Evolutionary conservation across 2,329 filamentous ascomycete species (phyloP).

Genomic region (Reticulascus tulasneorum): DNA sequence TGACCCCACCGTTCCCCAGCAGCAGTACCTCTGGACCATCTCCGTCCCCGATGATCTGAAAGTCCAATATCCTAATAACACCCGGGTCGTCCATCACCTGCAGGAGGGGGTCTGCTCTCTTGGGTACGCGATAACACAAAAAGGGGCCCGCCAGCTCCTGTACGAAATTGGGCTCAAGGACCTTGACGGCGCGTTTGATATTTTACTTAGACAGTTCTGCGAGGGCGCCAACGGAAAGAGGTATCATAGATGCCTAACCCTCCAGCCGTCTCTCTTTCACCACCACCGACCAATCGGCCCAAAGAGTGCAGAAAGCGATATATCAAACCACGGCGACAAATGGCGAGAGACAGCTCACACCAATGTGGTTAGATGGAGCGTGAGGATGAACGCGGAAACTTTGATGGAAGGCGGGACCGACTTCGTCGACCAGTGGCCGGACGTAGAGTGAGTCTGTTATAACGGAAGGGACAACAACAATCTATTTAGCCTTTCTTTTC

Average conservation of each 20-base stretch:
- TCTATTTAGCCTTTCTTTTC: too few relatives aligned
- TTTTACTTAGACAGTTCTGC: constrained; percentile 43
- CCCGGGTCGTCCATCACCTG: constrained; percentile 38
- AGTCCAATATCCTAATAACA: constrained; percentile 35
- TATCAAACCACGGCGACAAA: constrained; percentile 26
- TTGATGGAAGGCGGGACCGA: constrained; percentile 29
- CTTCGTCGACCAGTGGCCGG: constrained; percentile 24
- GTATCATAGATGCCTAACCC: constrained; percentile 34
- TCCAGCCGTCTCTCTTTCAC: constrained; percentile 41
- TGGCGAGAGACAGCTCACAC: constrained; percentile 25
- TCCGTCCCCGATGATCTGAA: constrained; percentile 30
- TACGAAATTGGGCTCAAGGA: constrained; percentile 38
- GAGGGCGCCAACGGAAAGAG: constrained; percentile 29
- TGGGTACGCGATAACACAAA: constrained; percentile 41
- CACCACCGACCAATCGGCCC: constrained; percentile 37
- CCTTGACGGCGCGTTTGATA: constrained; percentile 36
- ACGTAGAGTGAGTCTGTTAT: constrained; percentile 6
- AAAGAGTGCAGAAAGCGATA: constrained; percentile 29
- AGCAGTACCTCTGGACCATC: constrained; percentile 26
- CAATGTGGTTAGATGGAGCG: constrained; percentile 34
- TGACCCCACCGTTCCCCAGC: constrained; percentile 32
- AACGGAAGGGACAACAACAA: too few relatives aligned
- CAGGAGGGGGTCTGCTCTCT: constrained; percentile 35
- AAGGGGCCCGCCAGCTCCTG: constrained; percentile 38
- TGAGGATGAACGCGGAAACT: constrained; percentile 34